phyloP scores from a whole-genome alignment of 2,329 filamentous ascomycete genomes.

The Elsinoe fawcettii region DNA sequence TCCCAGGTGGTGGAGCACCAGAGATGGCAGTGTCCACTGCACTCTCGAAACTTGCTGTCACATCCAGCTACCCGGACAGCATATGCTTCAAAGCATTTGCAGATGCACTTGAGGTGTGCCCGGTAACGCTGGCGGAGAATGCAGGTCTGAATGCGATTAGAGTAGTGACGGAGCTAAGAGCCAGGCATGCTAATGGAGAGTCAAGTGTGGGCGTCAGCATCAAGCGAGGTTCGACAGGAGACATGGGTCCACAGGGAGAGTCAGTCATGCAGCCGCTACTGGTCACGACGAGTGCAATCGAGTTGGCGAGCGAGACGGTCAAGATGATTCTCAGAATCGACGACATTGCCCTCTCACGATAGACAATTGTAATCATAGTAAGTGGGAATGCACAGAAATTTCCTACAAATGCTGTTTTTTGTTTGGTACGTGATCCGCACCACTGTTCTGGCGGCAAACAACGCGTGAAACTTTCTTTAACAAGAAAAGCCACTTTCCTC shows the following conservation, averaged over 20 bases:
- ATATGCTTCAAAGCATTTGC: slow-evolving; percentile 99
- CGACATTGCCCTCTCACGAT: slow-evolving; percentile 50
- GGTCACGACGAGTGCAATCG: slow-evolving; percentile 94
- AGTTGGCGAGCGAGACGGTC: slow-evolving; percentile 94
- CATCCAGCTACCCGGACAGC: slow-evolving; percentile 81
- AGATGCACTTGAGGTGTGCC: slow-evolving; percentile 93
- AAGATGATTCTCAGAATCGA: slow-evolving; percentile 80
- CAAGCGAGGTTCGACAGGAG: slow-evolving; percentile 93
- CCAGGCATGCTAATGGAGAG: slow-evolving; percentile 91
- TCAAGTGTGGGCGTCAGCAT: slow-evolving; percentile 96
- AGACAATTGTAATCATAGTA: slow-evolving; percentile 16
- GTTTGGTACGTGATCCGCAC: too few species aligned
- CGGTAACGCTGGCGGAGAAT: slow-evolving; percentile 94
- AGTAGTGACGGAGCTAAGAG: slow-evolving; percentile 90
- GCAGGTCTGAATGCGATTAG: slow-evolving; percentile 97
- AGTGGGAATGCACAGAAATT: background rate
- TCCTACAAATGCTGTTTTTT: background rate
- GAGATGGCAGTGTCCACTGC: slow-evolving; percentile 93
- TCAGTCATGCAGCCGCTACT: slow-evolving; percentile 88
- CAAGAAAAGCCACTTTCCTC: too few species aligned
- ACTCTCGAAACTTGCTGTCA: slow-evolving; percentile 72
- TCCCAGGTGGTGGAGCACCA: slow-evolving; percentile 90
- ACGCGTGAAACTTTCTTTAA: too few species aligned
- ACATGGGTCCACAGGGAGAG: slow-evolving; percentile 62
- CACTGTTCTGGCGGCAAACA: too few species aligned